phyloP scores from a whole-genome alignment of 495 filamentous ascomycete genomes.

The Jackrogersella multiformis region DNA sequence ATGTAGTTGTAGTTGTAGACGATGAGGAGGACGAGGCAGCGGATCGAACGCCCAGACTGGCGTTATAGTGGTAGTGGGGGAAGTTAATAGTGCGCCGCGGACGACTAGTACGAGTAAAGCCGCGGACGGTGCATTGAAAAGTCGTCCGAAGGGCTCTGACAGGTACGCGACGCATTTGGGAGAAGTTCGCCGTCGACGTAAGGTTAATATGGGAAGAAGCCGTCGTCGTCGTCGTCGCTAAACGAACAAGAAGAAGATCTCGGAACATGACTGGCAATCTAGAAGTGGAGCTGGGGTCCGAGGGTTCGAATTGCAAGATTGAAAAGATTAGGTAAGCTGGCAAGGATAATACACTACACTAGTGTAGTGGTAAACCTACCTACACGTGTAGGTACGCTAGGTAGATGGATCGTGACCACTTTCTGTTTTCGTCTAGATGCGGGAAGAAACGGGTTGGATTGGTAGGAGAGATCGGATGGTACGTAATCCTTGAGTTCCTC shows the following conservation, averaged over 20 bases:
- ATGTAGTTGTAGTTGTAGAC: not conserved
- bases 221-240: slow-evolving; percentile 37
- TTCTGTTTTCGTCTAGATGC: slow-evolving; percentile 26
- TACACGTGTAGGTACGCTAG: not conserved
- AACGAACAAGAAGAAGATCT: slow-evolving; percentile 28
- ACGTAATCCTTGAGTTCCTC: too few species aligned
- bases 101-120: slow-evolving; percentile 50
- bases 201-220: slow-evolving; percentile 11
- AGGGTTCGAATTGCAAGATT: not conserved
- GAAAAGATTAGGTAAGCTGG: slow-evolving; percentile 29
- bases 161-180: slow-evolving; percentile 60
- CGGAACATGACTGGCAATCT: slow-evolving; percentile 12
- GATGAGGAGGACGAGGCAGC: not conserved
- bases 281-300: slow-evolving; percentile 26
- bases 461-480: not conserved
- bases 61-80: slow-evolving; percentile 37
- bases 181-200: slow-evolving; percentile 33
- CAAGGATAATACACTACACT: not conserved
- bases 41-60: slow-evolving; percentile 31
- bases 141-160: slow-evolving; percentile 56
- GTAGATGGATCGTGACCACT: slow-evolving; percentile 26
- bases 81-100: slow-evolving; percentile 39
- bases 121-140: slow-evolving; percentile 54
- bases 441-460: not conserved
- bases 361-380: too few species aligned